Conservation (phyloP, 441 rosid species). For the Adansonia grandidieri region DNA sequence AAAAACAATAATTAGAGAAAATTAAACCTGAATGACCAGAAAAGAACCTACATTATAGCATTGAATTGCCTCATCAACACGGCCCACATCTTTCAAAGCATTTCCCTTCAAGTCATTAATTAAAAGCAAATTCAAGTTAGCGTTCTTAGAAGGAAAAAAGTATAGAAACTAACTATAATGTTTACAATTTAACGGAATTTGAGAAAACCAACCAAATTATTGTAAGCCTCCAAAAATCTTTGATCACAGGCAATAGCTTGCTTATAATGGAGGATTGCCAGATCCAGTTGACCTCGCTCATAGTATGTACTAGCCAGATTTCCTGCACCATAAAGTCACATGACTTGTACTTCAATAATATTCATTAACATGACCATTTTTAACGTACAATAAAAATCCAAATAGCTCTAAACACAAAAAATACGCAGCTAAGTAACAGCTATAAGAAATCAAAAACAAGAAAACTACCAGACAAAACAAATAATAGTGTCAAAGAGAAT, state of each 20-base stretch:
- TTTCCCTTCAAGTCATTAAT: conserved; percentile 68
- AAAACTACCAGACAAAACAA: neutral
- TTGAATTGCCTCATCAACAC: conserved; percentile 91
- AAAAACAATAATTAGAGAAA: conserved; percentile 13
- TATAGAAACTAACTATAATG: neutral
- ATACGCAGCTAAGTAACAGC: neutral
- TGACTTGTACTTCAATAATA: neutral
- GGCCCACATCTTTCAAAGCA: conserved; percentile 91
- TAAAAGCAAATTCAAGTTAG: conserved; percentile 24
- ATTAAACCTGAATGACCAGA: neutral
- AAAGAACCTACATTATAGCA: conserved; percentile 77
- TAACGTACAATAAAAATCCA: neutral
- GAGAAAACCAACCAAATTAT: conserved; percentile 76
- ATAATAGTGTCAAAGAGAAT: neutral
- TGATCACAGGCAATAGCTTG: conserved; percentile 87
- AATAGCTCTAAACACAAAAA: neutral
- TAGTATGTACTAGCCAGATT: conserved; percentile 89
- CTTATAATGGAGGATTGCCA: conserved; percentile 88
- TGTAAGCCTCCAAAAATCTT: conserved; percentile 93
- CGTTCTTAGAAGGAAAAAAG: neutral
- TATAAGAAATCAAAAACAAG: neutral
- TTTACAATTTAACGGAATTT: neutral
- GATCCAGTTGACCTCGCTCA: conserved; percentile 87
- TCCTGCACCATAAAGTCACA: conserved; percentile 48
- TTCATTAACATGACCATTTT: neutral